Base-by-base conservation (phyloP, 176 grass and related monocot species). In the Lolium multiflorum region DNA sequence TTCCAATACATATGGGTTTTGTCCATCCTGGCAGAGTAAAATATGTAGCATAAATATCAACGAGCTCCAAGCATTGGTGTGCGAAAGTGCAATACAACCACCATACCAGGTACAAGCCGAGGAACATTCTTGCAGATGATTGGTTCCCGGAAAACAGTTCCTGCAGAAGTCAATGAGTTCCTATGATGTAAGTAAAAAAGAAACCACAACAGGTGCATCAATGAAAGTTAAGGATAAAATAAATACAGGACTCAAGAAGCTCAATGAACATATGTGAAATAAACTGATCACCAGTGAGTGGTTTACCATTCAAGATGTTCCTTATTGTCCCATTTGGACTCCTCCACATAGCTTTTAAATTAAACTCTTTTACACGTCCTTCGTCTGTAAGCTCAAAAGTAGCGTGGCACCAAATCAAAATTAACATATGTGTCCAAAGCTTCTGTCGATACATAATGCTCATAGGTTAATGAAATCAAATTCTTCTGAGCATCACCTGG, bases 251-350 rank as follows among this genome's bases (percentile, higher is more conserved):
- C 71, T 41, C 37, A 46, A 37, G 38, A 70, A 54, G 59, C 17
- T 73, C 46, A 79, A 21, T 87, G 48, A 73, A 80, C 65, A 68
- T 77, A 88, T 65, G 68, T 52, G 68, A 78, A 86, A 26, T 20
- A 51, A 52, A 49, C 47, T 38, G 46, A 47, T 60, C 5, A 76
- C 41, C 57, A 89, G 17, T 44, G 11, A 74, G 16, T 73, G 39
- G 7, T 79, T 51, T 25, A 95, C 93, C 93, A 89, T 91, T 95
- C 78, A 95, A 92, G 77, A 95, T 95, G 78, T 95, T 92, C 66
- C 93, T 83, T 55, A 92, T 92, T 81, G 90, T 92, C 85, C 93
- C 93, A 87, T 95, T 95, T 67, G 93, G 93, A 83, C 90, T 95
- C 86, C 88, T 92, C 90, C 93, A 95, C 86, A 89, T 95, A 22